A percentile compares a stretch with the other conserved stretches of the same genome.
Conservation (phyloP, 2,329 filamentous ascomycete genomes). For the Emergomyces pasteurianus region DNA sequence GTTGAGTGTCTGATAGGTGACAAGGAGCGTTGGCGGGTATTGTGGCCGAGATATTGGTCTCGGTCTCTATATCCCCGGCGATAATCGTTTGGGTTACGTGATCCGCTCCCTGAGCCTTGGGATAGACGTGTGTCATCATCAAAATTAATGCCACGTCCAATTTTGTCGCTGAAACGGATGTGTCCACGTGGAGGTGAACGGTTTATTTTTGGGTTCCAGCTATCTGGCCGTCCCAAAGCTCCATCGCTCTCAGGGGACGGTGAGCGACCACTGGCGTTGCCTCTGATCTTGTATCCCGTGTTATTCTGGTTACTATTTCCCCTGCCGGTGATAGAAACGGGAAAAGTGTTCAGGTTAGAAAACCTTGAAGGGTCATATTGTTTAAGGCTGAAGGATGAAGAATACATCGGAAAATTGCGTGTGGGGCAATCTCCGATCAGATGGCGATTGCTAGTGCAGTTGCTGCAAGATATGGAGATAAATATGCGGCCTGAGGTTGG, state of each 20-base stretch:
- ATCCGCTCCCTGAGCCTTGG: conserved; percentile 4
- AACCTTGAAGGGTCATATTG: conserved; percentile 26
- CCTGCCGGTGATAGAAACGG: conserved; percentile 8
- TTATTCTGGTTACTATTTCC: conserved; percentile 12
- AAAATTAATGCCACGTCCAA: conserved; percentile 19
- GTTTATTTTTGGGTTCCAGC: conserved; percentile 17
- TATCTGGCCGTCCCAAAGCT: conserved; percentile 19
- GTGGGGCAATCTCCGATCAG: conserved; percentile 34
- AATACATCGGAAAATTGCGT: conserved; percentile 16
- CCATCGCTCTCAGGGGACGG: conserved; percentile 26
- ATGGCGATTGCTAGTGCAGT: conserved; percentile 33
- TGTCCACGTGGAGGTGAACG: conserved; percentile 19
- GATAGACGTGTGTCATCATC: conserved; percentile 10
- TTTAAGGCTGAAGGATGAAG: conserved; percentile 30
- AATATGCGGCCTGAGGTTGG: conserved; percentile 19
- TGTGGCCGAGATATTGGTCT: conserved; percentile 15
- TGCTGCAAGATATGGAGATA: conserved; percentile 34
- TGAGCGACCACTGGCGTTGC: conserved; percentile 21
- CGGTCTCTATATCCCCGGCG: conserved; percentile 16
- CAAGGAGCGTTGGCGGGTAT: conserved; percentile 20
- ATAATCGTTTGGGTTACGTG: conserved; percentile 9
- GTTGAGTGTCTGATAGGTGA: conserved; percentile 18
- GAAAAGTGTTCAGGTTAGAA: conserved; percentile 26
- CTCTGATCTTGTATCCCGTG: conserved; percentile 24
- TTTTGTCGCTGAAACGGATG: conserved; percentile 25